Base-by-base conservation (phyloP, 2,329 filamentous ascomycete species). In the Colletotrichum tabaci region DNA sequence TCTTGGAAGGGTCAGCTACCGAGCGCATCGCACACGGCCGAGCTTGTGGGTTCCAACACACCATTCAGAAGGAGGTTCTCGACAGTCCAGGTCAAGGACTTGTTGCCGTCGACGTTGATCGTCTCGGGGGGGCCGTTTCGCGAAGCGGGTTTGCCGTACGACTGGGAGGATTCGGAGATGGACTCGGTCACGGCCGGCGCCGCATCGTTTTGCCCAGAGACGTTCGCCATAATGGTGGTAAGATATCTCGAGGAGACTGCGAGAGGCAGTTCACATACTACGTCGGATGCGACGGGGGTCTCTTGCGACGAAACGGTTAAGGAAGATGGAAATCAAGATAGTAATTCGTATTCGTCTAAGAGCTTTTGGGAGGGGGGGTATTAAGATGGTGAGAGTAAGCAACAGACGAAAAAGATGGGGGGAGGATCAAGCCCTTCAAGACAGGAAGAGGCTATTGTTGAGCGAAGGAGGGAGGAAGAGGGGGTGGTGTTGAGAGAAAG, bases 31-130 rank as follows among this genome's bases (percentile, higher is more conserved):
- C 35, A 40, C 13, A 26, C 44, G 38, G 18, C 38, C 52, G 58
- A 42, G 38, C 35, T 35, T 40, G n/a, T 47, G 38, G 23, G 66
- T 35, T 63, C 42, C 50, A 52, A 72, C 79, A 68, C 78, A 84
- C 83, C 82, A 67, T 77, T 73, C 26, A 84, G 65, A 49, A 79
- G 73, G 49, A 84, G 75, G 12, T 77, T 75, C 49, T 78, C 76
- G 7, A 75, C 74, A 38, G 77, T 76, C 67, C 81, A 78, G 13
- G 76, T 80, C 70, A 84, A 72, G 52, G 77, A 78, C 72, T 76
- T 79, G 67, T 77, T 77, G 55, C 73, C 78, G 58, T 77, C 78
- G 35, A 84, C 67, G 30, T 67, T 69, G 63, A 76, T 63, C 21
- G 56, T 61, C 42, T 72, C 70, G 23, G 56, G 57, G 23, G 53